phyloP scores from a whole-genome alignment of 2,329 filamentous ascomycete species.

The Epichloe glyceriae region DNA sequence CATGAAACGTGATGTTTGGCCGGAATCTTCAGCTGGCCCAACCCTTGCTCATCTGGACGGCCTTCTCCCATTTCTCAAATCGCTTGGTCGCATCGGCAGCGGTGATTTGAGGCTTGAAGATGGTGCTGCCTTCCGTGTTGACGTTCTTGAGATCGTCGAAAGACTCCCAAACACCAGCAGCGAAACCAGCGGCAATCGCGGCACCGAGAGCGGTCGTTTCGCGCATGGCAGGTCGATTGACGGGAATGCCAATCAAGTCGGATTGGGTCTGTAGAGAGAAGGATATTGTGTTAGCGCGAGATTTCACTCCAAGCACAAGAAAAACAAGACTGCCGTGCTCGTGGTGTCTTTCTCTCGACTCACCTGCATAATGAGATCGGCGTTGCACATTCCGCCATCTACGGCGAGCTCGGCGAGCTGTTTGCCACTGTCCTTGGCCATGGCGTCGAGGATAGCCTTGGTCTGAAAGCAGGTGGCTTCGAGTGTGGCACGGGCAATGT shows the following conservation, averaged over 20 bases:
- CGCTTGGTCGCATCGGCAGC: constrained; percentile 44
- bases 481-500: constrained; percentile 67
- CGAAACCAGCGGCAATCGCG: constrained; percentile 72
- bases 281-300: background rate
- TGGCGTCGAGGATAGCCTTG: constrained; percentile 67
- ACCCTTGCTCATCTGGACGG: constrained; percentile 66
- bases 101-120: constrained; percentile 55
- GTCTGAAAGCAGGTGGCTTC: constrained; percentile 77
- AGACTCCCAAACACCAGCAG: constrained; percentile 59
- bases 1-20: background rate
- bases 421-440: constrained; percentile 70
- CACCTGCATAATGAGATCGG: constrained; percentile 64
- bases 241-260: constrained; percentile 66
- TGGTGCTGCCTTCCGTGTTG: constrained; percentile 54
- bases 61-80: constrained; percentile 62
- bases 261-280: constrained; percentile 49
- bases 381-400: constrained; percentile 76
- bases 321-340: background rate
- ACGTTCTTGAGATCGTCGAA: constrained; percentile 60
- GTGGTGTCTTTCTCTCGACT: constrained; percentile 6
- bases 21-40: constrained; percentile 36
- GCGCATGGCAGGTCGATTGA: constrained; percentile 67
- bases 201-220: constrained; percentile 74
- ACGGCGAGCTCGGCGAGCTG: constrained; percentile 60
- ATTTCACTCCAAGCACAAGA: background rate